phyloP scores from a whole-genome alignment of 1,284 basidiomycete species.

The Cerioporus squamosus region DNA sequence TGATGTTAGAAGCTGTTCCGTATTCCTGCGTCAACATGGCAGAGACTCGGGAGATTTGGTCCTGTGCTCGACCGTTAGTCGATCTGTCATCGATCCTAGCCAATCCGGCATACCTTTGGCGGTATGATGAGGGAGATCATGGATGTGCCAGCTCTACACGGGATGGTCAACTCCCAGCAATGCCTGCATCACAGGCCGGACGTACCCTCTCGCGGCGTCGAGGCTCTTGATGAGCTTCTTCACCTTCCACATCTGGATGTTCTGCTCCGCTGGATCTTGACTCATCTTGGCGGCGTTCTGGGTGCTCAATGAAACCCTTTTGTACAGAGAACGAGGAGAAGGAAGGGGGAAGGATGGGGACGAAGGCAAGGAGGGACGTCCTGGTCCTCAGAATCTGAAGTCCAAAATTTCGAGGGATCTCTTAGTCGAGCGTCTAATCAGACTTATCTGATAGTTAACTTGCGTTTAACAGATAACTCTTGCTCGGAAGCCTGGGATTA shows the following conservation, averaged over 20 bases:
- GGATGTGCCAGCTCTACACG: constrained; percentile 87
- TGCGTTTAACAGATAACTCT: too few relatives aligned
- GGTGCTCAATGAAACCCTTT: constrained; percentile 16
- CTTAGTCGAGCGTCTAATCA: not conserved
- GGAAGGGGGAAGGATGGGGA: constrained; percentile 3
- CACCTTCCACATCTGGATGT: constrained; percentile 96
- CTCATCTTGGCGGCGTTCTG: constrained; percentile 55
- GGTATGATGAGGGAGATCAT: constrained; percentile 99
- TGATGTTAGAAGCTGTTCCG: constrained; percentile 98
- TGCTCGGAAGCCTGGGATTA: too few relatives aligned
- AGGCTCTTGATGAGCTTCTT: constrained; percentile 98
- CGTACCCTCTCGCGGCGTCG: constrained; percentile 88
- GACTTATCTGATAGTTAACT: not conserved
- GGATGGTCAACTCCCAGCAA: constrained; percentile 21
- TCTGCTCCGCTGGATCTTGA: constrained; percentile 82
- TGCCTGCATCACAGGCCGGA: constrained; percentile 21
- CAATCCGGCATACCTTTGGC: constrained; percentile 71
- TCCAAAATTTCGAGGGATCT: too few relatives aligned
- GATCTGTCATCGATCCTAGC: constrained; percentile 19
- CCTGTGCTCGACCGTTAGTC: constrained; percentile 47
- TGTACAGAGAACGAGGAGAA: constrained; percentile 2
- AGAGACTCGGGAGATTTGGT: constrained; percentile 94
- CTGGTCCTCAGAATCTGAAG: constrained; percentile 7
- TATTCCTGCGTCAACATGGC: constrained; percentile 99
- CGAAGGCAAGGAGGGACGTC: constrained; percentile 6